Base-by-base conservation (phyloP, 2,329 filamentous ascomycete genomes). In the Penicillium polonicum region DNA sequence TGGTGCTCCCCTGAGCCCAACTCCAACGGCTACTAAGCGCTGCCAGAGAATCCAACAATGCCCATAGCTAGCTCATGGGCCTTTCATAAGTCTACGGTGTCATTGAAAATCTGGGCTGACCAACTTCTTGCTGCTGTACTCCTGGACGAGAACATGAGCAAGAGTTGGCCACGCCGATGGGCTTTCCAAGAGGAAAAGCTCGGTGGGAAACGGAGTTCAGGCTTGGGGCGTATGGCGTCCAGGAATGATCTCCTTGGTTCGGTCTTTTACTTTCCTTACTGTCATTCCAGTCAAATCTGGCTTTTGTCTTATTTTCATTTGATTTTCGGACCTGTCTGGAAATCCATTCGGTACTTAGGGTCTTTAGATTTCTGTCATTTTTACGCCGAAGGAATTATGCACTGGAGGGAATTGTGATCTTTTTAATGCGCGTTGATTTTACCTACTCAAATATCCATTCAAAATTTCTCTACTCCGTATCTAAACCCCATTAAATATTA, bases 361-460 rank as follows among this genome's bases (percentile, higher is more conserved):
- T 31, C n/a, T 44, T 57, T 62, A 62, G 60, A 63, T 60, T 50
- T 54, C 55, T 54, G 48, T 54, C 23, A 27, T 52, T 19, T 45
- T 52, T 31, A 45, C 1, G 39, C 39, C n/a, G 52, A 48, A 48
- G 43, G 41, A 55, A 49, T 55, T 29, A 42, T 41, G 38, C 29
- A 35, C 45, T 48, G 58, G 54, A 10, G 38, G 59, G 59, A 36
- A 48, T 13, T 41, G 52, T 25, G 45, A 35, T 62, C 23, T 60
- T 48, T 43, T 52, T 48, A 21, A 38, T 33, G 46, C 52, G n/a
- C 43, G 21, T 43, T 55, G 21, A 12, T 25, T 55, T 29, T 44
- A 38, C 19, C 27, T n/a, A 15, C n/a, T 45, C 31, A 27, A 52
- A 31, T 25, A 52, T 52, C 48, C 39, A 45, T 25, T 31, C 8